phyloP scores from a whole-genome alignment of 179 eudicot genomes.

The Actinidia chinensis region DNA sequence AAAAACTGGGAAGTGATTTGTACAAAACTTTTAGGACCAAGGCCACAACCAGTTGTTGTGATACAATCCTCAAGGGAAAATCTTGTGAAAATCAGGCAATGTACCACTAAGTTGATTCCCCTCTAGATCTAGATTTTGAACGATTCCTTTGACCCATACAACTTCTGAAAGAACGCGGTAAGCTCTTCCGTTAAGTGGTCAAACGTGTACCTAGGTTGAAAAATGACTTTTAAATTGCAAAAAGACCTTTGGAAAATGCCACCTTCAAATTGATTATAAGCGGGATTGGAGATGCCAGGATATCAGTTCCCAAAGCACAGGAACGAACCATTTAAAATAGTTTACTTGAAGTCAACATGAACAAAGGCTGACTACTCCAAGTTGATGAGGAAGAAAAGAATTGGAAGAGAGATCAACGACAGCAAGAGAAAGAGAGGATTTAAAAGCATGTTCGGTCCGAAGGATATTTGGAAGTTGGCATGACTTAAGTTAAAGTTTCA shows the following conservation, averaged over 20 bases:
- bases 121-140: not conserved
- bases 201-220: not conserved
- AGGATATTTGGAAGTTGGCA: conserved; percentile 18
- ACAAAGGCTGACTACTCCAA: conserved; percentile 6
- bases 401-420: conserved; percentile 18
- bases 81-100: conserved; percentile 10
- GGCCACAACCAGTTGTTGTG: no score
- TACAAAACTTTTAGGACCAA: no score
- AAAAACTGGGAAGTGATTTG: no score
- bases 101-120: conserved; percentile 15
- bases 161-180: not conserved
- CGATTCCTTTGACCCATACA: not conserved
- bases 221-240: conserved; percentile 18
- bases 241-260: conserved; percentile 23
- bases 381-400: conserved; percentile 15
- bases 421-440: conserved; percentile 27
- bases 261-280: conserved; percentile 18
- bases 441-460: not conserved
- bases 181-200: conserved; percentile 3
- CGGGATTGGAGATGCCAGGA: conserved; percentile 26
- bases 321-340: conserved; percentile 6
- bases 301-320: conserved; percentile 18
- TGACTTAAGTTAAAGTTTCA: conserved; percentile 16
- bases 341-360: not conserved
- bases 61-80: conserved; percentile 3